Conservation (phyloP, 768 basidiomycete species). For the Tylopilus sp. region DNA sequence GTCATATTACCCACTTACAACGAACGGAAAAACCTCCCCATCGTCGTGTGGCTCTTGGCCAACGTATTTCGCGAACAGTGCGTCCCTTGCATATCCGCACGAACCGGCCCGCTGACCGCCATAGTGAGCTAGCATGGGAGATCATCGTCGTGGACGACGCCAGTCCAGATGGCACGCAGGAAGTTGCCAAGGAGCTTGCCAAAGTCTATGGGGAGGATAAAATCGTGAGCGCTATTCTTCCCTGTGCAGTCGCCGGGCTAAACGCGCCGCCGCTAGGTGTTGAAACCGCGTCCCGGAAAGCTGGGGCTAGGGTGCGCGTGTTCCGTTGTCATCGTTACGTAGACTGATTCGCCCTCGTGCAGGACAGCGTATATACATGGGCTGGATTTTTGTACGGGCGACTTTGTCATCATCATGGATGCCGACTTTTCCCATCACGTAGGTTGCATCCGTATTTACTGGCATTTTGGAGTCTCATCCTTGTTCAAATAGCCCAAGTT, state of each 20-base stretch:
- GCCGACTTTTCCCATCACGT: slow-evolving; percentile 96
- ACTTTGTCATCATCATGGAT: slow-evolving; percentile 97
- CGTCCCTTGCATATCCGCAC: slow-evolving; percentile 25
- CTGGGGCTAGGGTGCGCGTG: slow-evolving; percentile 76
- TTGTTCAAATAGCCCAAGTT: slow-evolving; percentile 76
- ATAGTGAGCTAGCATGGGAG: slow-evolving; percentile 77
- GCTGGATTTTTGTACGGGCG: slow-evolving; percentile 82
- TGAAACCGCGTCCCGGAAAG: slow-evolving; percentile 88
- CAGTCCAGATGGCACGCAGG: slow-evolving; percentile 90
- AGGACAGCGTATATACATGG: slow-evolving; percentile 94
- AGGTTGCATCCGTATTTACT: slow-evolving; percentile 28
- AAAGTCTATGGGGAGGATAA: slow-evolving; percentile 79
- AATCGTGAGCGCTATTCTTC: slow-evolving; percentile 48
- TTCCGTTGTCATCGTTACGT: neutral
- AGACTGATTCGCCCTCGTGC: slow-evolving; percentile 8
- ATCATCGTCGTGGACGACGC: slow-evolving; percentile 90
- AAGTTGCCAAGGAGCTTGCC: slow-evolving; percentile 79
- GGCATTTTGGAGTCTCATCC: neutral
- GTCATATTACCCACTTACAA: slow-evolving; percentile 95
- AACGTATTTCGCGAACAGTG: slow-evolving; percentile 76
- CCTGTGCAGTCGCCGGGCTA: neutral
- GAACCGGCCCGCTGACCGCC: slow-evolving; percentile 13
- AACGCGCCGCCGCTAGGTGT: slow-evolving; percentile 48
- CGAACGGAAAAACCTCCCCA: slow-evolving; percentile 87
- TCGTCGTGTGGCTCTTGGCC: slow-evolving; percentile 83